A percentile compares a stretch with the other conserved stretches of the same genome.
Evolutionary conservation across 2,329 filamentous ascomycete genomes (phyloP).

Genomic region (Blastomyces percursus): DNA sequence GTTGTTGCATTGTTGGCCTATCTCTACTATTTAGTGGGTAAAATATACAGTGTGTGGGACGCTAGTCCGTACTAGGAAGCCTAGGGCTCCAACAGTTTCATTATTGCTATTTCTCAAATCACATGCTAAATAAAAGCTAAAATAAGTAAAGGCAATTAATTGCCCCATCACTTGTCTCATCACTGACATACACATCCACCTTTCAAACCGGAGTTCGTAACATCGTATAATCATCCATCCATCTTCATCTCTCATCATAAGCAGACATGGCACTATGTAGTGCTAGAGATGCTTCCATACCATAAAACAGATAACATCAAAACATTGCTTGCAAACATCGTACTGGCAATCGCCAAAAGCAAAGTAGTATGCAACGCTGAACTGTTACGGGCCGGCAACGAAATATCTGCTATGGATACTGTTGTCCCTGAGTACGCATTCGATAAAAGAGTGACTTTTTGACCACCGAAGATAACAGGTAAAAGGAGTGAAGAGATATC

Average conservation of each 20-base stretch:
- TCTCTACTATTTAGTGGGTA: too few species aligned
- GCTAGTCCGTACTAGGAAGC: too few species aligned
- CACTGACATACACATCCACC: neutral
- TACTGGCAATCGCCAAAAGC: neutral
- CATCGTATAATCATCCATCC: constrained; percentile 6
- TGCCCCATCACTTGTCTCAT: neutral
- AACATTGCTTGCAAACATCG: constrained; percentile 1
- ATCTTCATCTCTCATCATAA: constrained; percentile 1
- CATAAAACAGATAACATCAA: neutral
- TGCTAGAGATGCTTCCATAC: constrained; percentile 1
- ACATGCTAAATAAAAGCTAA: neutral
- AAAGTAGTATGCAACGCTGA: constrained; percentile 4
- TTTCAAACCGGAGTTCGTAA: neutral
- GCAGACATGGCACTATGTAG: constrained; percentile 4
- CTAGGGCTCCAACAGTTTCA: too few species aligned
- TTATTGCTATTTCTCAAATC: constrained; percentile 2
- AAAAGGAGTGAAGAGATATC: neutral
- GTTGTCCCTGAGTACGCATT: neutral
- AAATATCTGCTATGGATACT: neutral
- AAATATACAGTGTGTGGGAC: too few species aligned
- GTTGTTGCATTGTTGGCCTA: too few species aligned
- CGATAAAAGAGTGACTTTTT: neutral
- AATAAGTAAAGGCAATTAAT: neutral
- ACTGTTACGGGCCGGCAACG: neutral
- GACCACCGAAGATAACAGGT: neutral